These are phyloP conservation scores for Elaeis oleifera DNA, from an alignment of 202 grass and related monocot species.

Conservation along the genomic window DNA sequence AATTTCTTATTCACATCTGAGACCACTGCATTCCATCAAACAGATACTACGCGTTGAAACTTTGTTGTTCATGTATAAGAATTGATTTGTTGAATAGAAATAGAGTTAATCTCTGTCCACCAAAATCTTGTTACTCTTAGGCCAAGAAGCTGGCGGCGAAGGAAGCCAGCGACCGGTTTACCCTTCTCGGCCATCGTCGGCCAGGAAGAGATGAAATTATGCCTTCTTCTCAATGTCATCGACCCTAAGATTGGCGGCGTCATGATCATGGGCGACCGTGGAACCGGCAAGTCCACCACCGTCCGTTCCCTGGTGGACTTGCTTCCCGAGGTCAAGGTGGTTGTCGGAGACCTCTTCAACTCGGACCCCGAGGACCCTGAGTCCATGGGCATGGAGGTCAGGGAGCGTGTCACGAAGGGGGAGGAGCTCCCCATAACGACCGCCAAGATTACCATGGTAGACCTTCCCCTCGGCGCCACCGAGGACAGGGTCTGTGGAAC, in stretches of 20 bases:
- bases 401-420: conserved; percentile 44
- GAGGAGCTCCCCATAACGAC: conserved; percentile 37
- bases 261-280: conserved; percentile 98
- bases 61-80: neutral
- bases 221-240: conserved; percentile 91
- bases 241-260: conserved; percentile 96
- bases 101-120: too few relatives aligned
- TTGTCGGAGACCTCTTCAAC: conserved; percentile 86
- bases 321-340: conserved; percentile 73
- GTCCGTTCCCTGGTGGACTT: conserved; percentile 91
- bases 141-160: conserved; percentile 27
- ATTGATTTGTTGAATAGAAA: neutral
- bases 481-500: conserved; percentile 95
- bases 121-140: neutral
- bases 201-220: conserved; percentile 99
- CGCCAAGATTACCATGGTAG: conserved; percentile 90
- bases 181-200: conserved; percentile 88
- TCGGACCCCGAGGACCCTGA: conserved; percentile 89
- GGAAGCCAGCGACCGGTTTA: conserved; percentile 81
- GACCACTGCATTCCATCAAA: neutral
- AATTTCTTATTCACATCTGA: too few relatives aligned
- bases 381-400: conserved; percentile 68
- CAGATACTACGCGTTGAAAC: neutral
- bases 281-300: conserved; percentile 86
- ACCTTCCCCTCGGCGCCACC: conserved; percentile 89